Conservation (phyloP, 1,284 basidiomycete species). For the Leccinum insolens region DNA sequence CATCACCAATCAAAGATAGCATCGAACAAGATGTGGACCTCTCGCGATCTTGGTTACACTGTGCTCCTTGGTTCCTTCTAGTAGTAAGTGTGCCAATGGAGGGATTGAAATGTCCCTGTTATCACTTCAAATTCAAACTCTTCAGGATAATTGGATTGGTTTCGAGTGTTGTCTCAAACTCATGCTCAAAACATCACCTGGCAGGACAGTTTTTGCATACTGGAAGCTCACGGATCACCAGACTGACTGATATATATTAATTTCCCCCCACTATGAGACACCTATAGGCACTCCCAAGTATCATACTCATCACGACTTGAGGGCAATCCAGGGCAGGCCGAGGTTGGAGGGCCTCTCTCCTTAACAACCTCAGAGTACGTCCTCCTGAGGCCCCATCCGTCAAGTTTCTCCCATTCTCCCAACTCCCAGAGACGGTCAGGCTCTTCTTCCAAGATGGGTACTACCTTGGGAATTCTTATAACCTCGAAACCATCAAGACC, state of each 20-base stretch:
- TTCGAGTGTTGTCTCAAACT: background rate
- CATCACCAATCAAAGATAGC: background rate
- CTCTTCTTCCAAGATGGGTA: slow-evolving; percentile 19
- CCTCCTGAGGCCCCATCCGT: slow-evolving; percentile 15
- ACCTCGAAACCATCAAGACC: slow-evolving; percentile 27
- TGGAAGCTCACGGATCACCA: background rate
- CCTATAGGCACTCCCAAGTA: slow-evolving; percentile 24
- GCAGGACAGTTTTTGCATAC: background rate
- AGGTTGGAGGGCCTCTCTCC: background rate
- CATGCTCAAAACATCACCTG: background rate
- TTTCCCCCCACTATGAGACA: background rate
- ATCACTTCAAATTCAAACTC: background rate
- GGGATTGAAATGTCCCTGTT: background rate
- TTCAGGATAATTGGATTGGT: background rate
- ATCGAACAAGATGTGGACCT: too few relatives aligned
- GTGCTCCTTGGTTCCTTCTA: background rate
- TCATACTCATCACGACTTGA: slow-evolving; percentile 16
- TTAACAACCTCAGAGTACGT: slow-evolving; percentile 30
- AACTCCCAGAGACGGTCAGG: slow-evolving; percentile 5
- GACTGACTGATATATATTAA: background rate
- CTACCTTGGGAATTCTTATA: slow-evolving; percentile 20
- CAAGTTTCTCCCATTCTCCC: slow-evolving; percentile 28
- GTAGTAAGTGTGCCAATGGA: background rate
- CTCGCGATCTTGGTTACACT: too few relatives aligned
- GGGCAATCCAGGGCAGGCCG: background rate